A percentile compares a stretch with the other conserved stretches of the same genome.
Evolutionary conservation across 176 grass and related monocot species (phyloP).

Genomic region (Aegilops bicornis): DNA sequence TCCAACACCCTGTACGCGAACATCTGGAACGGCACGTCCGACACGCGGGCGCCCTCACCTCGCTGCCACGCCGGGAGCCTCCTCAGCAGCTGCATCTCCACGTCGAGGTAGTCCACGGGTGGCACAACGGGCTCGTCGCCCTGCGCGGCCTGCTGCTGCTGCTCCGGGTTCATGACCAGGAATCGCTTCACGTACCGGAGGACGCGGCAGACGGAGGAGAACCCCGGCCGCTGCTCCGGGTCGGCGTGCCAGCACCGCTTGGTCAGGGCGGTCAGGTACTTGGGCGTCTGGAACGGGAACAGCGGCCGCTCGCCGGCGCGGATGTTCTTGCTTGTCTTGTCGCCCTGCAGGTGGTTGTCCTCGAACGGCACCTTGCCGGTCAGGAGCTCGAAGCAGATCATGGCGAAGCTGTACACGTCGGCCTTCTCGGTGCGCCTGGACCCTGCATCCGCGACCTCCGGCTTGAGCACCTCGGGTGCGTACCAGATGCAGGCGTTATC

Average conservation of each 20-base stretch:
- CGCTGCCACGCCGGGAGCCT: slow-evolving; percentile 48
- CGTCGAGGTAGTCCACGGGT: slow-evolving; percentile 61
- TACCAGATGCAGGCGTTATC: slow-evolving; percentile 73
- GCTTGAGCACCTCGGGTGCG: slow-evolving; percentile 74
- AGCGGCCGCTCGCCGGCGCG: slow-evolving; percentile 73
- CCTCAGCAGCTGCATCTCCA: slow-evolving; percentile 64
- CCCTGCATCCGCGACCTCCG: background rate
- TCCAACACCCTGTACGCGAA: slow-evolving; percentile 74
- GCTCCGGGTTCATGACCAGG: slow-evolving; percentile 76
- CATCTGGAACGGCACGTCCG: slow-evolving; percentile 92
- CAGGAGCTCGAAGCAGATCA: slow-evolving; percentile 96
- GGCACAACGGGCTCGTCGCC: slow-evolving; percentile 35
- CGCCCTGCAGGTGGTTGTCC: slow-evolving; percentile 90
- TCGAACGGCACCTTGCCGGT: slow-evolving; percentile 95
- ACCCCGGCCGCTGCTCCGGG: slow-evolving; percentile 68
- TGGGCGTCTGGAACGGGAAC: slow-evolving; percentile 86
- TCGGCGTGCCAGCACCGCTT: slow-evolving; percentile 88
- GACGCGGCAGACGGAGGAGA: slow-evolving; percentile 76
- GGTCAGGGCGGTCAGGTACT: slow-evolving; percentile 69
- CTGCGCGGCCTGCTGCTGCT: slow-evolving; percentile 43
- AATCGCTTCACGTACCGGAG: slow-evolving; percentile 87
- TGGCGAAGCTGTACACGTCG: slow-evolving; percentile 88
- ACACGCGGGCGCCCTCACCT: slow-evolving; percentile 28
- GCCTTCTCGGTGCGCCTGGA: slow-evolving; percentile 70
- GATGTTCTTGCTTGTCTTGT: slow-evolving; percentile 97